Conservation (phyloP, 1,284 basidiomycete genomes). For the Puccinia triticina region DNA sequence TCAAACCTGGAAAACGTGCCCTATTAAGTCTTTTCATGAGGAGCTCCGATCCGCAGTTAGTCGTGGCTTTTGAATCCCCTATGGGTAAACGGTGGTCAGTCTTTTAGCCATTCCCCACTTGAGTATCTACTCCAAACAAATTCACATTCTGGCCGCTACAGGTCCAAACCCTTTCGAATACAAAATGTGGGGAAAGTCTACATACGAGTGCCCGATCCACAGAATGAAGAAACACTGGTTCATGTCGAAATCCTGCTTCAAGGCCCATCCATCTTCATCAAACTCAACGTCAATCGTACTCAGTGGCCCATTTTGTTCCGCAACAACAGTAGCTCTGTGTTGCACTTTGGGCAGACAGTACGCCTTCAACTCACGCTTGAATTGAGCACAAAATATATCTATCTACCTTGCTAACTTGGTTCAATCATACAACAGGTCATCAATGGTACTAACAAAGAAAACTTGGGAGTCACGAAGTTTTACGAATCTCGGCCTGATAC, state of each 20-base stretch:
- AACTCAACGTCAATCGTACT: slow-evolving; percentile 42
- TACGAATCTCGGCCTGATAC: slow-evolving; percentile 45
- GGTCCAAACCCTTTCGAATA: slow-evolving; percentile 51
- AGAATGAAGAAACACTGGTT: slow-evolving; percentile 41
- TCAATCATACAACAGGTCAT: slow-evolving; percentile 20
- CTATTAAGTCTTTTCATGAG: slow-evolving; percentile 45
- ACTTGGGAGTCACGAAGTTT: slow-evolving; percentile 17
- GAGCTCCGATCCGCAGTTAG: slow-evolving; percentile 48
- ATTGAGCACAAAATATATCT: neutral
- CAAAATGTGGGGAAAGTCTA: slow-evolving; percentile 52
- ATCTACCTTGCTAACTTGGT: neutral
- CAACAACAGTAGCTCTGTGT: slow-evolving; percentile 49
- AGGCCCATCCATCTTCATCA: slow-evolving; percentile 52
- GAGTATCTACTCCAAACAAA: neutral
- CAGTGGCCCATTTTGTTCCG: slow-evolving; percentile 50
- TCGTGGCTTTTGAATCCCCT: slow-evolving; percentile 43
- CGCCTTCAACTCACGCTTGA: neutral
- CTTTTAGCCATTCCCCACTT: neutral
- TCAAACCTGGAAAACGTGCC: slow-evolving; percentile 47
- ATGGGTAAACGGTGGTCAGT: slow-evolving; percentile 49
- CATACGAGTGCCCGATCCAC: slow-evolving; percentile 31
- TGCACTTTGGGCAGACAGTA: slow-evolving; percentile 51
- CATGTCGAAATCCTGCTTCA: slow-evolving; percentile 46
- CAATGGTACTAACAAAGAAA: slow-evolving; percentile 26
- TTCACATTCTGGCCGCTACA: slow-evolving; percentile 10